A percentile compares a stretch with the other conserved stretches of the same genome.
Conservation (phyloP, 208 protist species). For the Wallacemonas sp. region DNA sequence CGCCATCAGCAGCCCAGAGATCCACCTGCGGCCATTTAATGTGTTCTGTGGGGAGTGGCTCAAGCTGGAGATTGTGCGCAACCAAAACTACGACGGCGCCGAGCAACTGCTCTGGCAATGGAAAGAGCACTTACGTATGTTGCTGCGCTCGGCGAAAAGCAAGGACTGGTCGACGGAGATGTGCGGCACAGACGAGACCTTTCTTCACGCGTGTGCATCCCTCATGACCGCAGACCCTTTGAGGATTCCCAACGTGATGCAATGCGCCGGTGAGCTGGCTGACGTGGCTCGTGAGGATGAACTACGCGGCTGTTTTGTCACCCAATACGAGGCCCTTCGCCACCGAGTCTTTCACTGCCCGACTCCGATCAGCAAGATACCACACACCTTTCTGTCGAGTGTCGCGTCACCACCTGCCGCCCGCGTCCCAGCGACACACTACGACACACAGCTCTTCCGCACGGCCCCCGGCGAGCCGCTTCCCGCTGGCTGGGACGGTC, state of each 20-base stretch:
- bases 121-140: constrained; percentile 77
- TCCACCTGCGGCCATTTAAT: constrained; percentile 71
- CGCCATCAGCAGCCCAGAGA: constrained; percentile 10
- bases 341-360: constrained; percentile 23
- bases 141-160: constrained; percentile 49
- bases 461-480: not conserved
- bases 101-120: constrained; percentile 59
- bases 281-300: constrained; percentile 5
- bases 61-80: constrained; percentile 65
- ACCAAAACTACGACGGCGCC: constrained; percentile 30
- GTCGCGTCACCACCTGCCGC: not conserved
- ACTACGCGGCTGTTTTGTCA: constrained; percentile 19
- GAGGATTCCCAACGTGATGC: constrained; percentile 16
- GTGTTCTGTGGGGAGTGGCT: constrained; percentile 76
- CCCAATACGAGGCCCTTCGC: constrained; percentile 20
- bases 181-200: constrained; percentile 73
- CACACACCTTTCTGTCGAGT: not conserved
- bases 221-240: constrained; percentile 38
- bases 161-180: constrained; percentile 52
- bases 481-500: not conserved
- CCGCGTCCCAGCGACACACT: not conserved
- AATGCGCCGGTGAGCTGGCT: constrained; percentile 33
- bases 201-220: constrained; percentile 49
- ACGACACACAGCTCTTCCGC: constrained; percentile 3
- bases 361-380: not conserved